These are phyloP conservation scores for Odontarrhena argentea DNA, from an alignment of 345 rosid genomes.

Conservation along the genomic window DNA sequence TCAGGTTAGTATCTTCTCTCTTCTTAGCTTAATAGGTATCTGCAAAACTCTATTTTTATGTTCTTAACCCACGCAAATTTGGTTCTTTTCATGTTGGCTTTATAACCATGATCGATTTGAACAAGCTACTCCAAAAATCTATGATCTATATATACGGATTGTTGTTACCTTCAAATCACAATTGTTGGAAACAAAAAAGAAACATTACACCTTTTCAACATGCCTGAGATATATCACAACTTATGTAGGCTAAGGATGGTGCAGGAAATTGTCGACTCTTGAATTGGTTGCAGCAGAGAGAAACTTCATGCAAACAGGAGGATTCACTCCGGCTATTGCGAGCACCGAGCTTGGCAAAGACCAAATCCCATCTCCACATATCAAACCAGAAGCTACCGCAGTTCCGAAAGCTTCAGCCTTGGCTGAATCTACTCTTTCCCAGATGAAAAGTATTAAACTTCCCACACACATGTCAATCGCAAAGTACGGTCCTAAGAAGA, in stretches of 20 bases:
- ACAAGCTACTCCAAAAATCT: conserved; percentile 11
- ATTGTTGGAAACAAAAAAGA: conserved; percentile 9
- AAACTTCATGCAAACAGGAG: conserved; percentile 91
- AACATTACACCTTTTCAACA: conserved; percentile 30
- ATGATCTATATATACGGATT: conserved; percentile 22
- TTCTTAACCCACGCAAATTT: conserved; percentile 17
- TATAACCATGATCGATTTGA: conserved; percentile 33
- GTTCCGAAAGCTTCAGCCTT: conserved; percentile 71
- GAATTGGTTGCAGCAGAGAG: conserved; percentile 52
- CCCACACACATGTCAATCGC: conserved; percentile 88
- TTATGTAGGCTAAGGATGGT: conserved; percentile 13
- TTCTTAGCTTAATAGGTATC: conserved; percentile 18
- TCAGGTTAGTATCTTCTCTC: conserved; percentile 50
- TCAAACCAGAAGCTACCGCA: conserved; percentile 84
- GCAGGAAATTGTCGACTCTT: conserved; percentile 53
- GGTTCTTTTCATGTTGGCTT: conserved; percentile 44
- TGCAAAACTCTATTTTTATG: background rate
- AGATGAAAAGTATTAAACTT: conserved; percentile 66
- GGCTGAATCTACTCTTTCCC: conserved; percentile 63
- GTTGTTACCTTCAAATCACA: conserved; percentile 22
- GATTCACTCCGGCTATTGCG: conserved; percentile 57
- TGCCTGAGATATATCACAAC: conserved; percentile 12
- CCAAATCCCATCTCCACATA: conserved; percentile 87
- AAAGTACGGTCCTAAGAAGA: conserved; percentile 75
- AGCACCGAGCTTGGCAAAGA: conserved; percentile 70